Evolutionary conservation across 78 protist species (phyloP).

Genomic region (Polysphondylium violaceum): DNA sequence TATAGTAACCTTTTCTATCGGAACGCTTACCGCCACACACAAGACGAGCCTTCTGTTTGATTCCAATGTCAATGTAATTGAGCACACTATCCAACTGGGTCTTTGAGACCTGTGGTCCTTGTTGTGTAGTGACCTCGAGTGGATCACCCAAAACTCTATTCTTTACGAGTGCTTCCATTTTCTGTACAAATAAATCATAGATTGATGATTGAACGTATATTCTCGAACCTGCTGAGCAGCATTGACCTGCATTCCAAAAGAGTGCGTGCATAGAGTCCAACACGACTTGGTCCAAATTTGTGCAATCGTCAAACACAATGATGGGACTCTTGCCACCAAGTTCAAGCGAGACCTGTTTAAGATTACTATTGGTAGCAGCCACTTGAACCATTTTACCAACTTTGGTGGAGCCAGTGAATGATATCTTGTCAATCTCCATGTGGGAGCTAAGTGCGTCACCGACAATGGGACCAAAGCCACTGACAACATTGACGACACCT

Average conservation of each 20-base stretch:
- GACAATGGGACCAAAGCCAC: slow-evolving; percentile 85
- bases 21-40: slow-evolving; percentile 58
- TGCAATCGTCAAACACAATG: slow-evolving; percentile 90
- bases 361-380: slow-evolving; percentile 70
- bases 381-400: slow-evolving; percentile 80
- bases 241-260: slow-evolving; percentile 84
- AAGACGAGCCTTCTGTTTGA: slow-evolving; percentile 69
- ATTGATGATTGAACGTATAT: slow-evolving; percentile 84
- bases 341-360: slow-evolving; percentile 82
- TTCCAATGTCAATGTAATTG: slow-evolving; percentile 57
- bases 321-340: slow-evolving; percentile 97
- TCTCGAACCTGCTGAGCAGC: slow-evolving; percentile 88
- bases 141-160: slow-evolving; percentile 76
- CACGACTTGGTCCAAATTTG: slow-evolving; percentile 86
- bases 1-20: slow-evolving; percentile 75
- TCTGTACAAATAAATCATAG: slow-evolving; percentile 82
- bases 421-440: slow-evolving; percentile 85
- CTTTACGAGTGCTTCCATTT: slow-evolving; percentile 3
- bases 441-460: slow-evolving; percentile 86
- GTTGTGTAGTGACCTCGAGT: slow-evolving; percentile 14
- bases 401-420: slow-evolving; percentile 92
- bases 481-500: slow-evolving; percentile 92
- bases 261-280: slow-evolving; percentile 35
- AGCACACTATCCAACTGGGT: slow-evolving; percentile 73
- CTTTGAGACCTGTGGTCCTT: slow-evolving; percentile 83